Evolutionary conservation across 75 land plant species (phyloP), one percentile per base, ranked within the genome.

Genomic region (Picea glauca): DNA sequence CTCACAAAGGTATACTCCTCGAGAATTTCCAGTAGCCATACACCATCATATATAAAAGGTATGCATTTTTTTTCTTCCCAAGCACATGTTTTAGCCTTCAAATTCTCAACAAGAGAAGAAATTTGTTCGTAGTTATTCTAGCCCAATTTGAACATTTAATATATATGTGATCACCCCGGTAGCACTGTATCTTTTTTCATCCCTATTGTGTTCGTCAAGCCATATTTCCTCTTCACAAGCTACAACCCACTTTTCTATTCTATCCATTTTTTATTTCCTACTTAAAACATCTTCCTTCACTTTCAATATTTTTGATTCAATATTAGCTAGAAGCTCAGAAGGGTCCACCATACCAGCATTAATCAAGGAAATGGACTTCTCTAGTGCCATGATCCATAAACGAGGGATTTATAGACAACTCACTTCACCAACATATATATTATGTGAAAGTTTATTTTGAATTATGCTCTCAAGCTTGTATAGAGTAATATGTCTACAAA

Each of bases 151-250:
- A 91, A 72, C 93, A 89, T 80, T 93, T 91, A 13, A 93, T 85
- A 64, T 85, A 87, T 58, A 86, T 78, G 82, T 93, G 95, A 30
- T 82, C 86, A 78, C 93, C 93, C 73, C 85, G 57, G 88, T 89
- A 43, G 91, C 89, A 78, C 76, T 85, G 82, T 93, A 93, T 21
- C 93, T 83, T 63, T 87, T 91, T 20, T 85, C 84, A 77, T 93
- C 96, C 93, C 76, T 80, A 59, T 88, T 89, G 75, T 93, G 91
- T 12, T 91, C 94, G 54, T 93, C 96, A 30, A 93, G 92, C 96
- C 96, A 93, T 35, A 67, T 86, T 80, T 93, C 96, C 60, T 92
- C 96, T 64, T 90, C 96, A 85, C 90, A 88, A 54, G 94, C 94
- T 65, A 82, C 85, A 72, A 89, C 81, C 94, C 94, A 93, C 80